A percentile compares a stretch with the other conserved stretches of the same genome.
phyloP scores from a whole-genome alignment of 495 filamentous ascomycete genomes.

The Extremus antarcticus region DNA sequence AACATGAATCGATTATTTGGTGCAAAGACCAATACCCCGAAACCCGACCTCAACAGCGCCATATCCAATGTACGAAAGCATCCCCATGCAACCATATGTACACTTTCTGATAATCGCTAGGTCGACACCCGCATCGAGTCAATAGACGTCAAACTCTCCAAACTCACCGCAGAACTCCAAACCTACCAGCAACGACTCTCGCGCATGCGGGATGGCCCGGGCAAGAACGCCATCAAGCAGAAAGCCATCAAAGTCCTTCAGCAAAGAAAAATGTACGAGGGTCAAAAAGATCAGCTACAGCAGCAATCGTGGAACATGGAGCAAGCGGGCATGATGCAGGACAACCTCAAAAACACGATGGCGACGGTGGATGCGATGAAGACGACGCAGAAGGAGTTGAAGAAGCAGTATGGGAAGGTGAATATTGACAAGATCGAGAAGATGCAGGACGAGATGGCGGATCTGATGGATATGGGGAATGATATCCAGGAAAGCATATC shows the following conservation, averaged over 20 bases:
- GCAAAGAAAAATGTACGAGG: slow-evolving; percentile 92
- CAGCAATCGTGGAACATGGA: slow-evolving; percentile 99
- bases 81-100: neutral
- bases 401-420: slow-evolving; percentile 94
- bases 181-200: slow-evolving; percentile 77
- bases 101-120: slow-evolving; percentile 32
- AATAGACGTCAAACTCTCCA: slow-evolving; percentile 89
- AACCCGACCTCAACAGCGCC: slow-evolving; percentile 77
- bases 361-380: slow-evolving; percentile 97
- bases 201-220: slow-evolving; percentile 94
- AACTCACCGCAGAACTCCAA: slow-evolving; percentile 80
- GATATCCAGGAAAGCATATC: slow-evolving; percentile 96
- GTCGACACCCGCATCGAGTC: slow-evolving; percentile 74
- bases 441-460: slow-evolving; percentile 98
- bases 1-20: slow-evolving; percentile 96
- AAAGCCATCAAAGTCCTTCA: slow-evolving; percentile 94
- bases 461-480: slow-evolving; percentile 94
- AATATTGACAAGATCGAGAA: slow-evolving; percentile 95
- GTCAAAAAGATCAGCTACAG: slow-evolving; percentile 87
- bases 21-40: slow-evolving; percentile 74
- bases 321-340: slow-evolving; percentile 97
- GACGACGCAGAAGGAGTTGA: slow-evolving; percentile 83
- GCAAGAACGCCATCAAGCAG: slow-evolving; percentile 82
- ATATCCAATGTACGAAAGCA: slow-evolving; percentile 59
- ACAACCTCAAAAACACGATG: slow-evolving; percentile 98